Conservation (phyloP, 768 basidiomycete genomes). For the Pulveroboletus frians region DNA sequence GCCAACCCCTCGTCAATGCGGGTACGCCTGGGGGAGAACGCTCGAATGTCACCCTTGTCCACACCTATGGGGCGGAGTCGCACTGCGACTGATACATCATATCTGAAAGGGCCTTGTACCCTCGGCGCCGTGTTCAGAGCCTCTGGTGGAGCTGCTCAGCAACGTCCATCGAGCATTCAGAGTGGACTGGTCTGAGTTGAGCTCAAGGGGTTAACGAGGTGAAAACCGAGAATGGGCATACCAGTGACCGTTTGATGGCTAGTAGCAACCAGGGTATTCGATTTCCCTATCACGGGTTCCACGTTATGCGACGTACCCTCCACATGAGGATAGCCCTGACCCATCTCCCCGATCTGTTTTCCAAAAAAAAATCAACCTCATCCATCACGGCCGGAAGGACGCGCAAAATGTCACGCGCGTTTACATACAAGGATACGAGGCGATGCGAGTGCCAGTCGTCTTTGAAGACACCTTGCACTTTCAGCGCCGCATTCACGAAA, state of each 20-base stretch:
- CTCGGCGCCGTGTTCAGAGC: neutral
- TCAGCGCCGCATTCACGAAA: constrained; percentile 35
- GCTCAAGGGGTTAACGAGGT: neutral
- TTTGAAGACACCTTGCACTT: constrained; percentile 37
- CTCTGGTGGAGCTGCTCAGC: neutral
- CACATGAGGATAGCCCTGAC: neutral
- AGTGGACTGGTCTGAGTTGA: neutral
- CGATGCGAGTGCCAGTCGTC: constrained; percentile 43
- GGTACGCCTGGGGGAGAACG: neutral
- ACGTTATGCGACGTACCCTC: neutral
- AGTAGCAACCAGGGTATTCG: neutral
- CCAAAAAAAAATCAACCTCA: constrained; percentile 31
- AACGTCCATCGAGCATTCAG: neutral
- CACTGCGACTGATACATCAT: too few species aligned
- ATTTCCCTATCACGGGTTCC: neutral
- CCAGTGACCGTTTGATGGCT: neutral
- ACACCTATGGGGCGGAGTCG: neutral
- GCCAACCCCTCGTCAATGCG: too few species aligned
- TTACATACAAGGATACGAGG: constrained; percentile 36
- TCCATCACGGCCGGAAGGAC: constrained; percentile 41
- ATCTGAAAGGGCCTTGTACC: neutral
- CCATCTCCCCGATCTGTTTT: neutral
- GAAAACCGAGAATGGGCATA: neutral
- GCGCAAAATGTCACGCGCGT: constrained; percentile 35
- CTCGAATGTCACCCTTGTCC: neutral